Evolutionary conservation across 2,329 filamentous ascomycete species (phyloP).

Genomic region (Malbranchea cinnamomea): DNA sequence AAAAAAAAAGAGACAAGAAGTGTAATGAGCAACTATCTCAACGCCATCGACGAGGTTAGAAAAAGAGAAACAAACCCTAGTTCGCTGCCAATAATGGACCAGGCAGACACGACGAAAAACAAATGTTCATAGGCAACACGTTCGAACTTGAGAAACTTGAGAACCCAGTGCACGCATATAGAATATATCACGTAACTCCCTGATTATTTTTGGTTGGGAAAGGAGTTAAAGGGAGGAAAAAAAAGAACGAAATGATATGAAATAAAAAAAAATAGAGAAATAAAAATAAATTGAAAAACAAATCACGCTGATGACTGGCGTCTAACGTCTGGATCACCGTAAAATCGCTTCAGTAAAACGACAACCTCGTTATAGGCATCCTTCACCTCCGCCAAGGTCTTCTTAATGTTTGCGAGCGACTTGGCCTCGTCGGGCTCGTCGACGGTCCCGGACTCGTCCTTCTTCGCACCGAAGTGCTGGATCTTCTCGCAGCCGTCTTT

Average conservation of each 20-base stretch:
- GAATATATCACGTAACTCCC: no score
- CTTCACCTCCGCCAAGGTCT: conserved; percentile 58
- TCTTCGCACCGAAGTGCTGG: conserved; percentile 73
- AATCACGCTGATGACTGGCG: conserved; percentile 9
- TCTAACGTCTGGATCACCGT: conserved; percentile 30
- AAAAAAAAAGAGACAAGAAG: conserved; percentile 15
- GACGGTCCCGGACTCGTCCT: conserved; percentile 59
- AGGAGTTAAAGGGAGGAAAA: conserved; percentile 10
- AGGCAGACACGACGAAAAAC: no score
- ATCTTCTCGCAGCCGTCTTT: conserved; percentile 93
- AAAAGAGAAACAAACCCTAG: no score
- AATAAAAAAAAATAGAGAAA: conserved; percentile 3
- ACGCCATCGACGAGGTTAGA: no score
- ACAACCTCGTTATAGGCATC: conserved; percentile 62
- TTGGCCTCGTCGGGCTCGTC: conserved; percentile 51
- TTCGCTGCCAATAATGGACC: no score
- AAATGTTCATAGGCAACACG: no score
- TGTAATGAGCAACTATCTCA: no score
- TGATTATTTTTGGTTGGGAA: no score
- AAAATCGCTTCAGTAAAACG: conserved; percentile 55
- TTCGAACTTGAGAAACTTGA: no score
- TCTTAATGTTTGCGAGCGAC: conserved; percentile 54
- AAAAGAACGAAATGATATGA: conserved; percentile 9
- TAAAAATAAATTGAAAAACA: conserved; percentile 5
- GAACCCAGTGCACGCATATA: no score